phyloP scores from a whole-genome alignment of 2,329 filamentous ascomycete genomes.

The Lachnellula cervina region DNA sequence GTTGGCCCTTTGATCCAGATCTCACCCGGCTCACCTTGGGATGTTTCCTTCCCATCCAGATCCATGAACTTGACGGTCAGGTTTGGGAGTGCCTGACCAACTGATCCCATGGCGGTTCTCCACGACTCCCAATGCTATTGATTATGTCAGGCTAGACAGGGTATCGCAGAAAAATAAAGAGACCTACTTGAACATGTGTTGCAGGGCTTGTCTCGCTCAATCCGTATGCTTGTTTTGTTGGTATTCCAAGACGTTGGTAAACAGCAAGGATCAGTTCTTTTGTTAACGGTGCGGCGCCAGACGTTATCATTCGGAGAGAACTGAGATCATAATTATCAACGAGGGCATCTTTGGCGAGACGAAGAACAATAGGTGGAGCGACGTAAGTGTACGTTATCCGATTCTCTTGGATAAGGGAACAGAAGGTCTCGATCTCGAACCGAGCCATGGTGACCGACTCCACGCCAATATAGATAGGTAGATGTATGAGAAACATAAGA shows the following conservation, averaged over 20 bases:
- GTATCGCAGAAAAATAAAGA: background rate
- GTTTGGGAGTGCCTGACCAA: conserved; percentile 8
- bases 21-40: conserved; percentile 58
- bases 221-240: conserved; percentile 86
- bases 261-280: conserved; percentile 70
- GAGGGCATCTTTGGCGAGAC: conserved; percentile 69
- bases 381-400: conserved; percentile 72
- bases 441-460: conserved; percentile 64
- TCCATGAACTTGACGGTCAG: conserved; percentile 7
- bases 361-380: conserved; percentile 75
- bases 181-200: conserved; percentile 51
- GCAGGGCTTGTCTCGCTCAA: conserved; percentile 79
- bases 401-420: conserved; percentile 61
- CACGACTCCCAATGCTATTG: conserved; percentile 1
- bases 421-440: conserved; percentile 75
- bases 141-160: background rate
- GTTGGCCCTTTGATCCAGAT: conserved; percentile 61
- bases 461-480: conserved; percentile 59
- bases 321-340: conserved; percentile 75
- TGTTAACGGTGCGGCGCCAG: conserved; percentile 76
- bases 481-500: conserved; percentile 43
- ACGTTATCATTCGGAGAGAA: conserved; percentile 75
- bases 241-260: conserved; percentile 64
- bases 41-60: conserved; percentile 7
- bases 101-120: conserved; percentile 4